Conservation (phyloP, 1,139 yeast genomes). For the Diutina ranongensis region DNA sequence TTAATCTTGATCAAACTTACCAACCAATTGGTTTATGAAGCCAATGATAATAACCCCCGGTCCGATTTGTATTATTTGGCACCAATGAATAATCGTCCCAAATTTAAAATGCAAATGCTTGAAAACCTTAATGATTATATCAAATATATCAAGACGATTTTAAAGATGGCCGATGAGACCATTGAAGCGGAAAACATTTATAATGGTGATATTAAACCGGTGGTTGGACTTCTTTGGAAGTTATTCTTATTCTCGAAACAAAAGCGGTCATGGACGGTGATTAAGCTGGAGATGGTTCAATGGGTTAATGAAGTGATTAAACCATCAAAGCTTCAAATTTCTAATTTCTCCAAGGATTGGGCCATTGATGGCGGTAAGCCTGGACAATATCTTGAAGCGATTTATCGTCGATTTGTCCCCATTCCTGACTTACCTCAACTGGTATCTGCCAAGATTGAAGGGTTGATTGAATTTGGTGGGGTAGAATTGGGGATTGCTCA, state of each 20-base stretch:
- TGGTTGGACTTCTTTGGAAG: conserved; percentile 1
- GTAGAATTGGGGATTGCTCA: not conserved
- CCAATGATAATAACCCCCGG: not conserved
- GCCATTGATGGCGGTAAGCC: not conserved
- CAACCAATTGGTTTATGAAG: conserved; percentile 5
- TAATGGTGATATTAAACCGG: not conserved
- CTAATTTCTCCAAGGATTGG: conserved; percentile 2
- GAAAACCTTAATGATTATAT: not conserved
- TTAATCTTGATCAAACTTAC: not conserved
- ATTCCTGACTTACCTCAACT: not conserved
- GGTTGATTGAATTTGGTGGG: not conserved
- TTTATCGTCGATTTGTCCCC: not conserved
- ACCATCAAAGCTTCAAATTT: not conserved
- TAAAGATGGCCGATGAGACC: not conserved
- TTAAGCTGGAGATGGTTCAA: not conserved
- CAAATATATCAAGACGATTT: not conserved
- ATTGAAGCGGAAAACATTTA: conserved; percentile 2
- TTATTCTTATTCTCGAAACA: not conserved
- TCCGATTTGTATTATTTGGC: not conserved
- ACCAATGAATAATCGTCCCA: conserved; percentile 4
- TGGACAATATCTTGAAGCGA: not conserved
- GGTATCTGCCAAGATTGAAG: not conserved
- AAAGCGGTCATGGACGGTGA: not conserved
- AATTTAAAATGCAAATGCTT: not conserved
- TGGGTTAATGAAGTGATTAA: not conserved